These are phyloP conservation scores for Aspergillus sclerotioniger DNA, from an alignment of 495 filamentous ascomycete genomes.

Conservation along the genomic window DNA sequence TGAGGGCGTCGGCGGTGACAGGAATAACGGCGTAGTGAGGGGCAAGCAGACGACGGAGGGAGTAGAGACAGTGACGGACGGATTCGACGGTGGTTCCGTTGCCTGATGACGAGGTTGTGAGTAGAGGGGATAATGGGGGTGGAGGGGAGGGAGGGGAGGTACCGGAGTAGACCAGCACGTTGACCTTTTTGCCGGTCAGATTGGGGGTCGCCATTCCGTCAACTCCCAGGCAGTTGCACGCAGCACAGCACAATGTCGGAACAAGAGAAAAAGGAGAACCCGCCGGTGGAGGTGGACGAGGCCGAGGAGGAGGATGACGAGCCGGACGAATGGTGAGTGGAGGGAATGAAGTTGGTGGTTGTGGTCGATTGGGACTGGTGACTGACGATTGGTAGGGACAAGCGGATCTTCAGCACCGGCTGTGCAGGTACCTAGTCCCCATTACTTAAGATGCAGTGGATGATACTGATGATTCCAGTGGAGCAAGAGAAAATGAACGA, in stretches of 20 bases:
- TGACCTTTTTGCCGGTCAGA: constrained; percentile 66
- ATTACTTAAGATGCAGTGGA: not conserved
- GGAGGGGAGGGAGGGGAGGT: constrained; percentile 16
- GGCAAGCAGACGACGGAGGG: constrained; percentile 83
- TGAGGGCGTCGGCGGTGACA: constrained; percentile 70
- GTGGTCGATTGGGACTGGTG: not conserved
- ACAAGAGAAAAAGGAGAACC: constrained; percentile 30
- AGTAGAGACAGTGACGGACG: constrained; percentile 84
- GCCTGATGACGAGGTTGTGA: constrained; percentile 47
- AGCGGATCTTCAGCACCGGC: constrained; percentile 95
- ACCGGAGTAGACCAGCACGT: constrained; percentile 88
- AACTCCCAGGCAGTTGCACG: too few relatives aligned
- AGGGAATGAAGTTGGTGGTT: not conserved
- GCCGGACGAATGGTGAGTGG: constrained; percentile 85
- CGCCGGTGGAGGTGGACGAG: constrained; percentile 36
- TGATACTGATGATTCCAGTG: constrained; percentile 46
- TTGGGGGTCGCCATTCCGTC: constrained; percentile 28
- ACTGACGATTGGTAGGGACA: constrained; percentile 61
- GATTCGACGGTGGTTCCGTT: constrained; percentile 83
- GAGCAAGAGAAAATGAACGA: constrained; percentile 91
- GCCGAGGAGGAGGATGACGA: constrained; percentile 76
- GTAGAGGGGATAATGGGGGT: not conserved
- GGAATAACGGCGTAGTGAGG: constrained; percentile 91
- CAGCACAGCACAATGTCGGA: constrained; percentile 34
- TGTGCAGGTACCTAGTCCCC: constrained; percentile 70